phyloP scores from a whole-genome alignment of 371 early-diverging fungal species.

The Apophysomyces sp. region DNA sequence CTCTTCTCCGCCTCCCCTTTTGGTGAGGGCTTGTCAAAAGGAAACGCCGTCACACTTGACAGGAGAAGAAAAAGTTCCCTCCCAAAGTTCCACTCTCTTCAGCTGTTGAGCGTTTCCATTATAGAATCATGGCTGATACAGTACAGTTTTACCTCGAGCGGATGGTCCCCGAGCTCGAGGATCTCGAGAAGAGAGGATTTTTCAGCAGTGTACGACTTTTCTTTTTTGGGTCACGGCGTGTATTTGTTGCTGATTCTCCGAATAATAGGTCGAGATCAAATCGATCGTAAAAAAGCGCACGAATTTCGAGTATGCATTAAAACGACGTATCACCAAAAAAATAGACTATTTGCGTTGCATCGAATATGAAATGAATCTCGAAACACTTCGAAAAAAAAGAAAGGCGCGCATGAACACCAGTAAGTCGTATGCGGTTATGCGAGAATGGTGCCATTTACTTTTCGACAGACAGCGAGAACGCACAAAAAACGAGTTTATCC shows the following conservation, averaged over 20 bases:
- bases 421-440: background rate
- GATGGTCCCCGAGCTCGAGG: slow-evolving; percentile 93
- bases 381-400: slow-evolving; percentile 80
- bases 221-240: background rate
- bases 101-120: slow-evolving; percentile 13
- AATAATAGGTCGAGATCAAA: slow-evolving; percentile 73
- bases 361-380: slow-evolving; percentile 92
- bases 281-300: slow-evolving; percentile 87
- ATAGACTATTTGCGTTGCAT: slow-evolving; percentile 88
- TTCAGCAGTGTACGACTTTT: slow-evolving; percentile 64
- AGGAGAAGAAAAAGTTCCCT: background rate
- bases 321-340: slow-evolving; percentile 71
- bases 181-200: slow-evolving; percentile 75
- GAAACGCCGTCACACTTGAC: background rate
- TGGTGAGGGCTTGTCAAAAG: background rate
- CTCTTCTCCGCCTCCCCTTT: no score
- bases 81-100: slow-evolving; percentile 17
- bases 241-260: background rate
- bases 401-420: slow-evolving; percentile 53
- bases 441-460: background rate
- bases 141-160: slow-evolving; percentile 90
- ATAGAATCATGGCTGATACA: slow-evolving; percentile 77
- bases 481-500: slow-evolving; percentile 30
- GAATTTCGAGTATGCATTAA: slow-evolving; percentile 84
- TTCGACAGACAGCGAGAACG: slow-evolving; percentile 10